These are phyloP conservation scores for Saccharomycopsis babjevae DNA, from an alignment of 805 yeast species.

Conservation along the genomic window DNA sequence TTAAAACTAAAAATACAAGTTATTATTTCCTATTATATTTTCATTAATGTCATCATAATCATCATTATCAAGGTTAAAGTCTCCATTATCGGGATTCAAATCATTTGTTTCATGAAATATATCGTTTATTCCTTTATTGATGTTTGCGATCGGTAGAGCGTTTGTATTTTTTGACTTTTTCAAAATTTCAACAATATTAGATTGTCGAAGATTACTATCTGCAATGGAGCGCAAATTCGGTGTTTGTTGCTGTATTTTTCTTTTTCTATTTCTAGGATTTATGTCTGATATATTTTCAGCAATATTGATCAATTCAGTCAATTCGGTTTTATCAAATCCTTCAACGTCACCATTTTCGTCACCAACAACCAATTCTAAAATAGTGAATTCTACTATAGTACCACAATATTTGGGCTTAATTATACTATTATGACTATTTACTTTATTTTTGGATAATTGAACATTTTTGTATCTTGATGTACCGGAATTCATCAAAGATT, in stretches of 20 bases:
- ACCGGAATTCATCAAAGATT: background rate
- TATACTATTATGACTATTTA: background rate
- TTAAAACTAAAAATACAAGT: background rate
- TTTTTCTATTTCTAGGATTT: background rate
- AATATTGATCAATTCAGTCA: constrained; percentile 12
- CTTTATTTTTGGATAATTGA: background rate
- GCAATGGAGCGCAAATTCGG: background rate
- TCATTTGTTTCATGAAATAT: constrained; percentile 20
- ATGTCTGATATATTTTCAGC: constrained; percentile 6
- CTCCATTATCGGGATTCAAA: background rate
- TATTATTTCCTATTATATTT: background rate
- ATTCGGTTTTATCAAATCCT: constrained; percentile 5
- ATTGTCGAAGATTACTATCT: background rate
- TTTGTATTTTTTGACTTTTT: constrained; percentile 18
- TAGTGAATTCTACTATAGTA: constrained; percentile 14
- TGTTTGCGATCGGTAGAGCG: constrained; percentile 21
- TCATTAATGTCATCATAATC: background rate
- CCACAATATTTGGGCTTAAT: constrained; percentile 6
- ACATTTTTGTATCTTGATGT: background rate
- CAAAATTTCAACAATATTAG: constrained; percentile 5
- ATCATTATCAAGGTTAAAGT: background rate
- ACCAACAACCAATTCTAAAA: constrained; percentile 13
- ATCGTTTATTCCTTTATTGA: constrained; percentile 22
- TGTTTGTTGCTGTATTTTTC: constrained; percentile 1
- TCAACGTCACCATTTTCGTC: constrained; percentile 14